These are phyloP conservation scores for Saururus chinensis DNA, from an alignment of 164 flowering plant species.

Conservation along the genomic window DNA sequence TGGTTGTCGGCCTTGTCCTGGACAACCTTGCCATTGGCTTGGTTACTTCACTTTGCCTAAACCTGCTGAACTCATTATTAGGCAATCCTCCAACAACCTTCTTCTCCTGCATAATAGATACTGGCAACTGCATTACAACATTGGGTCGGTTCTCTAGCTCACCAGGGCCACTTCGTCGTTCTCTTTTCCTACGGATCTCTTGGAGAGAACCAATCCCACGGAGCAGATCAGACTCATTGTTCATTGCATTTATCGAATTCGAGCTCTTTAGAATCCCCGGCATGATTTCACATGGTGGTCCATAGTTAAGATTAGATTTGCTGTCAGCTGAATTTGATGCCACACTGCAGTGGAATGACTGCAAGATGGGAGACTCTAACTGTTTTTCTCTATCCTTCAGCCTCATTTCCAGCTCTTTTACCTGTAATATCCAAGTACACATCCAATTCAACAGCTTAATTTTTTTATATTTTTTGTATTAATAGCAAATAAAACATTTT, in stretches of 20 bases:
- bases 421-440: neutral
- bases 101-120: conserved; percentile 19
- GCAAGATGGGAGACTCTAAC: conserved; percentile 5
- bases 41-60: conserved; percentile 30
- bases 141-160: conserved; percentile 39
- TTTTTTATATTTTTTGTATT: neutral
- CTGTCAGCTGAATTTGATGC: conserved; percentile 23
- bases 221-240: conserved; percentile 27
- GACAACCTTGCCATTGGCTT: conserved; percentile 36
- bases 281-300: conserved; percentile 18
- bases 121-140: neutral
- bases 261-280: conserved; percentile 30
- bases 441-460: neutral
- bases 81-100: conserved; percentile 9
- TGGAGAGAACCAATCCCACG: conserved; percentile 28
- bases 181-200: conserved; percentile 42
- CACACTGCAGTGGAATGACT: neutral
- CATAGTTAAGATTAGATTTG: conserved; percentile 22
- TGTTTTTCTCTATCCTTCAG: conserved; percentile 21
- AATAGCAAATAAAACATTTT: too few relatives aligned
- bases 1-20: conserved; percentile 22
- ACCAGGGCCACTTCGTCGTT: conserved; percentile 25
- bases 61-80: conserved; percentile 22
- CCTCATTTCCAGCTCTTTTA: conserved; percentile 7
- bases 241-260: conserved; percentile 27